Evolutionary conservation across 345 rosid genomes (phyloP).

Genomic region (Salix exigua): DNA sequence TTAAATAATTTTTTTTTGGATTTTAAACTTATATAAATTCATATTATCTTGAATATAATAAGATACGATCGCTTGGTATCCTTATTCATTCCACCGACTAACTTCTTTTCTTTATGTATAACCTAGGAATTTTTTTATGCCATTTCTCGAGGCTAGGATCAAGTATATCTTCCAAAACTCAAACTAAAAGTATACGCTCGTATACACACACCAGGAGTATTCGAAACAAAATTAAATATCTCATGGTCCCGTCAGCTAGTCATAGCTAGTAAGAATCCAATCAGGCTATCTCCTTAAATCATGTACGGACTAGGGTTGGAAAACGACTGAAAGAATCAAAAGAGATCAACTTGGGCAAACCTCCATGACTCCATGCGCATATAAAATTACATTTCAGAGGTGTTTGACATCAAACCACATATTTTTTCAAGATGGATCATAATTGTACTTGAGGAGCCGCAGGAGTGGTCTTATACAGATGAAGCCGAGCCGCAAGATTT

Average conservation of each 20-base stretch:
- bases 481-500: background rate
- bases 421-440: background rate
- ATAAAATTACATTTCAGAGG: background rate
- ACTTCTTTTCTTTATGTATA: too few relatives aligned
- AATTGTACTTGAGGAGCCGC: background rate
- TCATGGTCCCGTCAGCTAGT: background rate
- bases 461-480: background rate
- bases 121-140: too few relatives aligned
- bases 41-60: accelerated
- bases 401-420: background rate
- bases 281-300: background rate
- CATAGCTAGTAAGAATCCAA: background rate
- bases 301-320: background rate
- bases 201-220: background rate
- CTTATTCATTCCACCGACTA: background rate
- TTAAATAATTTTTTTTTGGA: too few relatives aligned
- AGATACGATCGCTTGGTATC: background rate
- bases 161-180: background rate
- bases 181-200: background rate
- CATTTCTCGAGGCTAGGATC: too few relatives aligned
- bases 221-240: background rate
- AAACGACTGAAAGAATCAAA: background rate
- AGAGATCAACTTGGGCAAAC: background rate
- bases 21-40: accelerated
- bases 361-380: background rate